Evolutionary conservation across 2,329 filamentous ascomycete species (phyloP), one percentile per base, ranked within the genome.

Genomic region (Pseudogymnoascus sp.): DNA sequence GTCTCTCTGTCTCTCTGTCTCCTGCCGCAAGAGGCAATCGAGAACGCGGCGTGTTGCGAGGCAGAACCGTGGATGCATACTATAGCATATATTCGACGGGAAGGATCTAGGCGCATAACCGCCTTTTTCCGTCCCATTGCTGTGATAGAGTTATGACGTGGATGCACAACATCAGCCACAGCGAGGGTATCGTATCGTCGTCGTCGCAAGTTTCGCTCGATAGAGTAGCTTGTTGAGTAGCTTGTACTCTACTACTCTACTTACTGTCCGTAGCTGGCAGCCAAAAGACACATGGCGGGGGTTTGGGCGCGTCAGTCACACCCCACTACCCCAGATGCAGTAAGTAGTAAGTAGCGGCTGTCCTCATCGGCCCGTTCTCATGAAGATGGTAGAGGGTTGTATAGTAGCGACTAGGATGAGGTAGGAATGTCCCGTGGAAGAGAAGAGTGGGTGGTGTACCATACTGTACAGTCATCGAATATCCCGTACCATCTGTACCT

Each of bases 121-220:
- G 16, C 40, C 3, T 41, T 26, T 26, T 40, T 46, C 11, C 41
- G 41, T 46, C 41, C 41, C 41, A 46, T 26, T 46, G 12, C 22
- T 26, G 22, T 46, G 41, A 46, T 46, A 46, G 41, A 46, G 41
- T 46, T 46, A 46, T 46, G 41, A 46, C 41, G 41, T 46, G 41
- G 41, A 46, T 46, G 41, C 41, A 46, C 41, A 46, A 46, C 41
- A 46, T 46, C 41, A 46, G 41, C 41, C 41, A 46, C 41, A 46
- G 16, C 38, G 38, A 41, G 16, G 35, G 38, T 41, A 41, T 19
- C 16, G n/a, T n/a, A n/a, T n/a, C n/a, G n/a, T n/a, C 38, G 16
- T 19, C 16, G 38, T 46, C 41, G 41, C 41, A 46, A 46, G 41
- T 46, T 26, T 26, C 41, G 41, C 41, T 24, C 11, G 12, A 46